Conservation (phyloP, 2,329 filamentous ascomycete genomes). For the Botryotinia calthae region DNA sequence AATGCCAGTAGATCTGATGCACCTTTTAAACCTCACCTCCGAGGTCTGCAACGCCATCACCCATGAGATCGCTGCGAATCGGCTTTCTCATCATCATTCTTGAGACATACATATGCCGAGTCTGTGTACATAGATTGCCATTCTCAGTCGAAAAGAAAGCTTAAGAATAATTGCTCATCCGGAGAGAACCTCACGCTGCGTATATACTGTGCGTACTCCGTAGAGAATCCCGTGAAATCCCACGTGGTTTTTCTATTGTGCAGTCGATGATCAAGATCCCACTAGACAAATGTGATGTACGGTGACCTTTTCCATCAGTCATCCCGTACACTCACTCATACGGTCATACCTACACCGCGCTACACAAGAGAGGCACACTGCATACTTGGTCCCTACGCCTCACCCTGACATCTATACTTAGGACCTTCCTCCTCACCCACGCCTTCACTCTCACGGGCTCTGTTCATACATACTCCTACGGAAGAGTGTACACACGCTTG, state of each 20-base stretch:
- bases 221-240: neutral
- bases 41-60: neutral
- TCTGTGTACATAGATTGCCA: too few species aligned
- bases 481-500: neutral
- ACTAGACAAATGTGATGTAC: neutral
- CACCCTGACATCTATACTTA: neutral
- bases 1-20: too few species aligned
- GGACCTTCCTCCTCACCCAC: neutral
- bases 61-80: neutral
- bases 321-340: too few species aligned
- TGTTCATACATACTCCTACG: neutral
- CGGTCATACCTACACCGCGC: neutral
- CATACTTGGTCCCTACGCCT: neutral
- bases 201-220: too few species aligned
- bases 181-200: too few species aligned
- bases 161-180: too few species aligned
- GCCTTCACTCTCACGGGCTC: too few species aligned
- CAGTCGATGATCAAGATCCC: neutral
- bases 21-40: neutral
- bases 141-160: too few species aligned
- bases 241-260: neutral
- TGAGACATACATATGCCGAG: neutral
- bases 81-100: neutral
- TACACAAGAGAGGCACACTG: neutral
- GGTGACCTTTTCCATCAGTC: neutral